These are phyloP conservation scores for Phaeotremella fagi DNA, from an alignment of 768 basidiomycete species.

Conservation along the genomic window DNA sequence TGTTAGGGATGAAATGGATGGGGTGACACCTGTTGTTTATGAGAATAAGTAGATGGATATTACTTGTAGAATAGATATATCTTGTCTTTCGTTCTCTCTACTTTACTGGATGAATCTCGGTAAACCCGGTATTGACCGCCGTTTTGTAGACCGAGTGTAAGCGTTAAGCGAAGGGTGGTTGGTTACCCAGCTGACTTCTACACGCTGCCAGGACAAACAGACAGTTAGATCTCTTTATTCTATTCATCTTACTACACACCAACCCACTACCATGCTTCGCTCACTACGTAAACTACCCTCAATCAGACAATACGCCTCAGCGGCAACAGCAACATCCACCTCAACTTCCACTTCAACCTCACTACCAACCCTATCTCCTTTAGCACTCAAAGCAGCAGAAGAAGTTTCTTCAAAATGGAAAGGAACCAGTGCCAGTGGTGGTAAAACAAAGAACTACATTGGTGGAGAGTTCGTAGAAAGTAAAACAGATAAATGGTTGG, in stretches of 20 bases:
- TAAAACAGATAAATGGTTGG: slow-evolving; percentile 70
- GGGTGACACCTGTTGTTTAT: neutral
- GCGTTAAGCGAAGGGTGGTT: too few species aligned
- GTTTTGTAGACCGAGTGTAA: too few species aligned
- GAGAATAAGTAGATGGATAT: neutral
- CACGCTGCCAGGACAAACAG: too few species aligned
- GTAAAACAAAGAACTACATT: slow-evolving; percentile 84
- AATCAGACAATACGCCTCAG: neutral
- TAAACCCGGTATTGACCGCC: too few species aligned
- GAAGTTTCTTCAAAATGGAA: slow-evolving; percentile 57
- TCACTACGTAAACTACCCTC: neutral
- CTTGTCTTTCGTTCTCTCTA: too few species aligned
- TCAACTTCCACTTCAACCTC: neutral
- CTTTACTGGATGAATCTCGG: too few species aligned
- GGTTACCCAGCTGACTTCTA: too few species aligned
- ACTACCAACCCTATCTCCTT: slow-evolving; percentile 6
- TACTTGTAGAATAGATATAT: too few species aligned
- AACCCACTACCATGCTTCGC: neutral
- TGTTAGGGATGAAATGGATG: neutral
- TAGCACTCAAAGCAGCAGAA: slow-evolving; percentile 26
- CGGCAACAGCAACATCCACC: neutral
- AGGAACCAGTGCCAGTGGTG: slow-evolving; percentile 81
- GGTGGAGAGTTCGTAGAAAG: slow-evolving; percentile 85
- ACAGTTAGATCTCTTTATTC: too few species aligned
- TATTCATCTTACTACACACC: too few species aligned